A percentile compares a stretch with the other conserved stretches of the same genome.
phyloP scores from a whole-genome alignment of 176 grass and related monocot genomes.

The Hyparrhenia diplandra region DNA sequence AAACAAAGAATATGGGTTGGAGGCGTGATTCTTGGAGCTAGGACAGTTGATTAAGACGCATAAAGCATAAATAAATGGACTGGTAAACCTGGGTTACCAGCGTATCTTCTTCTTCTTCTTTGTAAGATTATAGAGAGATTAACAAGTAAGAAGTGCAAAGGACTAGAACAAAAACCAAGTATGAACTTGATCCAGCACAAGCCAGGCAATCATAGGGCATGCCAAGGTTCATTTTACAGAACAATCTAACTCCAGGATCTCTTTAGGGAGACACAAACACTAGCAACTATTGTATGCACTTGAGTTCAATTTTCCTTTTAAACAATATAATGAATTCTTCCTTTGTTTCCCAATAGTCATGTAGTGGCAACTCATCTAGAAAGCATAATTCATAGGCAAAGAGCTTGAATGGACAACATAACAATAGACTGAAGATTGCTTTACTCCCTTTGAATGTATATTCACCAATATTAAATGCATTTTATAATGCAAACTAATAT shows the following conservation, averaged over 20 bases:
- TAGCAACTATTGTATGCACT: background rate
- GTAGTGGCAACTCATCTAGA: background rate
- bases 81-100: background rate
- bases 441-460: background rate
- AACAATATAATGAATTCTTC: background rate
- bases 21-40: conserved; percentile 16
- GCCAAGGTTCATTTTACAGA: background rate
- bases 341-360: background rate
- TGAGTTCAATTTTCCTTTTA: background rate
- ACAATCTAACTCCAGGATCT: background rate
- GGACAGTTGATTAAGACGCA: background rate
- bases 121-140: background rate
- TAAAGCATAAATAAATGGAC: background rate
- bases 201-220: background rate
- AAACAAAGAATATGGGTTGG: background rate
- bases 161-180: background rate
- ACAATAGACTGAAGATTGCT: background rate
- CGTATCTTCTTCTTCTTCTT: background rate
- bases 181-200: background rate
- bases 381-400: background rate
- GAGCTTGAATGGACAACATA: background rate
- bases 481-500: background rate
- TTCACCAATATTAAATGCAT: background rate
- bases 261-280: background rate
- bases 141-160: background rate